A percentile compares a stretch with the other conserved stretches of the same genome.
Evolutionary conservation across 2,329 filamentous ascomycete genomes (phyloP).

Genomic region (Aspergillus sergii): DNA sequence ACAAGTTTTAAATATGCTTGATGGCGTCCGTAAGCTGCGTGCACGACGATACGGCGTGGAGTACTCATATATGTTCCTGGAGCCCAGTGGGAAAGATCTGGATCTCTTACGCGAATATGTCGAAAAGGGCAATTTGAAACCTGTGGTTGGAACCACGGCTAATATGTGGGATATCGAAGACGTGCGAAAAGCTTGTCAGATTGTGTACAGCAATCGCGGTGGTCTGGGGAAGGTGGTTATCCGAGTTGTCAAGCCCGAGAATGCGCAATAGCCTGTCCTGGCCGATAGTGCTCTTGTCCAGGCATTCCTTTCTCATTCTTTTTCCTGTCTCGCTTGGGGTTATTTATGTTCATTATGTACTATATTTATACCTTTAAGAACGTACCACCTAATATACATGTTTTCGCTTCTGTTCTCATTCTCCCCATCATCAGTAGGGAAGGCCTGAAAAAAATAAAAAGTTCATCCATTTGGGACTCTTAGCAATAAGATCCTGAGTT

Average conservation of each 20-base stretch:
- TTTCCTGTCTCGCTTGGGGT: background rate
- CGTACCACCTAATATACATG: background rate
- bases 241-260: background rate
- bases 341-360: background rate
- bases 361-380: background rate
- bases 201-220: constrained; percentile 46
- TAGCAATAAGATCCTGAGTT: background rate
- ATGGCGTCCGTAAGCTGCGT: constrained; percentile 20
- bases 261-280: background rate
- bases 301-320: background rate
- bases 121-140: constrained; percentile 47
- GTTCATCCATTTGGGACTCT: background rate
- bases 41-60: constrained; percentile 47
- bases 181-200: constrained; percentile 45
- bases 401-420: background rate
- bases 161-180: constrained; percentile 48
- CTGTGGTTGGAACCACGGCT: constrained; percentile 47
- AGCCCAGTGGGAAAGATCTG: constrained; percentile 43
- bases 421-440: background rate
- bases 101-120: constrained; percentile 47
- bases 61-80: constrained; percentile 51
- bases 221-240: constrained; percentile 50
- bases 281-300: background rate
- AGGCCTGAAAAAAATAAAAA: background rate
- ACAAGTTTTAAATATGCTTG: constrained; percentile 34